Base-by-base conservation (phyloP, 495 filamentous ascomycete genomes). In the Talaromyces stipitatus region DNA sequence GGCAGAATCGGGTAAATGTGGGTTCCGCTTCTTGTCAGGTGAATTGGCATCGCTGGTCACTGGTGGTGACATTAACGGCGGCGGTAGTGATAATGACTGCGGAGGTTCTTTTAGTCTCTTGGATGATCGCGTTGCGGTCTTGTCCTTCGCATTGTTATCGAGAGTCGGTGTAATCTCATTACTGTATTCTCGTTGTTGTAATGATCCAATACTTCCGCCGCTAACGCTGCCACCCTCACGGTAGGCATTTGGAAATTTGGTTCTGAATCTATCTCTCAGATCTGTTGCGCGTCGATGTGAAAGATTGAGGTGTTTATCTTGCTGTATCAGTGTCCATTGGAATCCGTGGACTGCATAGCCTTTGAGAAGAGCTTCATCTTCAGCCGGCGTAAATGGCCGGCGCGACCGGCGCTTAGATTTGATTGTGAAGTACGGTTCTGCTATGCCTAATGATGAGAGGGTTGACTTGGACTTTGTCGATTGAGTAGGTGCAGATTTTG, bases 211-310 rank as follows among this genome's bases (percentile, higher is more conserved):
- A 9, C 58, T 56, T n/a, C 70, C 69, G 30, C 69, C 71, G 23
- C 66, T 73, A 27, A 75, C 71, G 46, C 73, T 72, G 20, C 75
- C 75, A 4, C 73, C 75, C 16, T 84, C 73, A 26, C 77, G 78
- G 64, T 88, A 94, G 48, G 85, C 80, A 33, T 88, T 82, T 6
- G 90, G 89, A 60, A 86, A 91, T 54, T 85, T 87, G 58, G 88
- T 91, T 18, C 91, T 80, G 54, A 95, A 86, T 6, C 90, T 79
- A 68, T 96, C 91, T 50, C 91, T 77, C 11, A 96, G 72, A 64
- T 96, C 90, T 4, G 88, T 91, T 2, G 89, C 82, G 33, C 83
- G 80, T 56, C 91, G 80, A 62, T 76, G 82, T 8, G 76, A 69
- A 10, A 96, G 73, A 18, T 85, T 78, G 50, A 92, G 79, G 14